phyloP scores from a whole-genome alignment of 495 filamentous ascomycete species.

The Lasiosphaeriaceae sp. region DNA sequence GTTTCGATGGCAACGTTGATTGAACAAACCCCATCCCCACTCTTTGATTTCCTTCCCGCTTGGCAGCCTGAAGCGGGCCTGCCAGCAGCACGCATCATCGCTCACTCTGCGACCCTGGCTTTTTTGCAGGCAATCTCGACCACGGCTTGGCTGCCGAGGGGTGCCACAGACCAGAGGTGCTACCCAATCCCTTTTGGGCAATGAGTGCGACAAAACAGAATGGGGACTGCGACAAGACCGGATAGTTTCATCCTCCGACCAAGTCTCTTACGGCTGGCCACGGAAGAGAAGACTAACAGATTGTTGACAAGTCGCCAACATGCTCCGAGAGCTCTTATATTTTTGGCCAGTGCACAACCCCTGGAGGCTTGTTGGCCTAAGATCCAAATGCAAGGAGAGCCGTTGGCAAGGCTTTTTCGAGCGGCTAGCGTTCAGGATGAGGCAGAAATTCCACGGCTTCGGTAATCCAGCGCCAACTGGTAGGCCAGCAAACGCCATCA shows the following conservation, averaged over 20 bases:
- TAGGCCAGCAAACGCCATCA: slow-evolving; percentile 6
- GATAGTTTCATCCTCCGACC: not conserved
- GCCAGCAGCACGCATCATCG: not conserved
- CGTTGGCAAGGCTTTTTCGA: slow-evolving; percentile 4
- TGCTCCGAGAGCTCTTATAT: too few relatives aligned
- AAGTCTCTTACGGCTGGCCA: not conserved
- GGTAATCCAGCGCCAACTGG: not conserved
- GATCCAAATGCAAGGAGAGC: slow-evolving; percentile 1
- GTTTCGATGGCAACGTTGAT: not conserved
- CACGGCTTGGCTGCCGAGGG: not conserved
- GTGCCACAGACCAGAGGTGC: not conserved
- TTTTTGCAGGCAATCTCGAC: not conserved
- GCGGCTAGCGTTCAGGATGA: not conserved
- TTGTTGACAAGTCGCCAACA: too few relatives aligned
- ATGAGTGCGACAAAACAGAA: slow-evolving; percentile 18
- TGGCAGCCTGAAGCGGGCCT: not conserved
- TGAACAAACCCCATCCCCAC: not conserved
- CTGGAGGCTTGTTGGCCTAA: too few relatives aligned
- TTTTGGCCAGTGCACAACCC: too few relatives aligned
- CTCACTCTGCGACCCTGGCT: not conserved
- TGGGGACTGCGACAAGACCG: not conserved
- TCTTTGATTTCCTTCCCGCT: not conserved
- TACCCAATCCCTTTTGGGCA: slow-evolving; percentile 20
- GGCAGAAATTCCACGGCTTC: not conserved
- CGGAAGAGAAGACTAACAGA: too few relatives aligned